Evolutionary conservation across 2,329 filamentous ascomycete genomes (phyloP).

Genomic region (Huntiella decipiens): DNA sequence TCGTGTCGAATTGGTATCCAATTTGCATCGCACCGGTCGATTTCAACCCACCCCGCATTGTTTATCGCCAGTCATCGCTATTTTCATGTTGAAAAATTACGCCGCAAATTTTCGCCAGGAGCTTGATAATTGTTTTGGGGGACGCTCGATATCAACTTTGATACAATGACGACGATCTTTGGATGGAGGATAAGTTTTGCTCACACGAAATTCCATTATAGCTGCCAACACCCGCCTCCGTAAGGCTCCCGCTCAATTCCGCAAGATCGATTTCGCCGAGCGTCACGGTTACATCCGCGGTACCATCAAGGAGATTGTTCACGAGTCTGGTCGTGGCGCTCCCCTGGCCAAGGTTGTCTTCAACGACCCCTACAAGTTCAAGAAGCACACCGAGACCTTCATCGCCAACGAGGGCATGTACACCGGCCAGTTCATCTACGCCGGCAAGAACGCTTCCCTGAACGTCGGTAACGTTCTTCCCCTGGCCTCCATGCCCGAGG

Average conservation of each 20-base stretch:
- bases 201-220: conserved; percentile 18
- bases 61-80: conserved; percentile 11
- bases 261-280: conserved; percentile 90
- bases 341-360: conserved; percentile 92
- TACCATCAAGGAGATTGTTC: conserved; percentile 97
- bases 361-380: conserved; percentile 97
- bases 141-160: too few species aligned
- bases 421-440: conserved; percentile 99
- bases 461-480: conserved; percentile 97
- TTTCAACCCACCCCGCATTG: neutral
- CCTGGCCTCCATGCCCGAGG: conserved; percentile 85
- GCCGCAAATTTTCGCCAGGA: too few species aligned
- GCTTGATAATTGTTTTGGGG: too few species aligned
- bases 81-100: too few species aligned
- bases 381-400: conserved; percentile 96
- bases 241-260: conserved; percentile 73
- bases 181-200: conserved; percentile 13
- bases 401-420: conserved; percentile 99
- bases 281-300: conserved; percentile 95
- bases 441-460: conserved; percentile 93
- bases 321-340: conserved; percentile 95
- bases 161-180: conserved; percentile 10
- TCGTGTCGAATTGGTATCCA: too few species aligned
- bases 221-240: conserved; percentile 76
- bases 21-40: too few species aligned